Conservation (phyloP, 371 early-diverging fungal genomes). For the Mucor ambiguus region DNA sequence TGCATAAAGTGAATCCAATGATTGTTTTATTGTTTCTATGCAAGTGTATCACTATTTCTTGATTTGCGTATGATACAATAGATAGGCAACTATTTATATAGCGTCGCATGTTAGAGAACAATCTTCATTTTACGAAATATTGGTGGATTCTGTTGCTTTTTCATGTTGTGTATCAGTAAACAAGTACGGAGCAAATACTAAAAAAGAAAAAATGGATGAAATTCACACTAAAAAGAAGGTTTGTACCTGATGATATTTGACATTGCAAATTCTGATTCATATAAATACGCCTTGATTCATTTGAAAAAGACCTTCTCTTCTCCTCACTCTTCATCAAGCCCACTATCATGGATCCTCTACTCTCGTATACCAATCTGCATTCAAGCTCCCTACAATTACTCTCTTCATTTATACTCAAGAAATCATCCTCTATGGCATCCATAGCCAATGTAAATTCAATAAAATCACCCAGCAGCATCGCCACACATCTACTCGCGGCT, state of each 20-base stretch:
- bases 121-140: not conserved
- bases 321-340: not conserved
- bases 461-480: slow-evolving; percentile 9
- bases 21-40: not conserved
- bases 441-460: not conserved
- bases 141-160: not conserved
- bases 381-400: slow-evolving; percentile 12
- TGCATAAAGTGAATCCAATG: not conserved
- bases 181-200: slow-evolving; percentile 3
- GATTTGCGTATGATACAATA: not conserved
- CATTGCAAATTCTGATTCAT: slow-evolving; percentile 2
- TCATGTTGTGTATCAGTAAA: slow-evolving; percentile 1
- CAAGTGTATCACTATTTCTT: not conserved
- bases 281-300: slow-evolving; percentile 4
- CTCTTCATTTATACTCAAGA: slow-evolving; percentile 12
- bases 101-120: not conserved
- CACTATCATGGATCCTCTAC: slow-evolving; percentile 13
- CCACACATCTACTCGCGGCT: slow-evolving; percentile 18
- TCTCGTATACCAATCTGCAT: slow-evolving; percentile 22
- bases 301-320: not conserved
- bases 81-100: not conserved
- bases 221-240: not conserved
- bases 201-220: slow-evolving; percentile 16
- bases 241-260: slow-evolving; percentile 18
- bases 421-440: not conserved